Conservation (phyloP, 2,329 filamentous ascomycete species). For the Xylariaceae sp. region DNA sequence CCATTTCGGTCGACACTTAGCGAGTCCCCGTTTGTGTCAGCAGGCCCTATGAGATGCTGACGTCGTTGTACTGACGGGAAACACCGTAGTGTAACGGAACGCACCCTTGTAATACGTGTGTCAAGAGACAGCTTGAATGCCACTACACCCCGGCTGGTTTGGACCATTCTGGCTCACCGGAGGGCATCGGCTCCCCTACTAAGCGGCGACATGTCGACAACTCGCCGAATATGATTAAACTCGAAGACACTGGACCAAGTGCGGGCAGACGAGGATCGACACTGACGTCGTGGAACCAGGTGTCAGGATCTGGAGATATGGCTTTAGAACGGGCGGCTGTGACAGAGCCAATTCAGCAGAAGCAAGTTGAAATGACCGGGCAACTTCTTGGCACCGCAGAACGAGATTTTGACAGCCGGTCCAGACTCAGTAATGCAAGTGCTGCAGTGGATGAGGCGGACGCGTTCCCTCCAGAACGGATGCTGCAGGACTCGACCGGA, state of each 20-base stretch:
- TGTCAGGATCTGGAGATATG: conserved; percentile 17
- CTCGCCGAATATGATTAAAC: conserved; percentile 23
- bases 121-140: conserved; percentile 47
- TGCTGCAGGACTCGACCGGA: conserved; percentile 57
- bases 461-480: conserved; percentile 50
- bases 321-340: conserved; percentile 11
- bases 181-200: conserved; percentile 34
- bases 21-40: no score
- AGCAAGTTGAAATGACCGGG: conserved; percentile 16
- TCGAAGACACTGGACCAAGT: conserved; percentile 29
- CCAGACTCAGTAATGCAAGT: conserved; percentile 38
- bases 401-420: conserved; percentile 30
- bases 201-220: conserved; percentile 34
- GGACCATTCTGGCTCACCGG: conserved; percentile 26
- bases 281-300: conserved; percentile 24
- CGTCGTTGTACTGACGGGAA: conserved; percentile 18
- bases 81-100: conserved; percentile 53
- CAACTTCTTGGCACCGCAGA: conserved; percentile 20
- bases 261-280: conserved; percentile 19
- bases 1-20: no score
- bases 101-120: conserved; percentile 55
- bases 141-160: conserved; percentile 37
- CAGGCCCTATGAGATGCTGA: conserved; percentile 10
- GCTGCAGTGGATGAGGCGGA: conserved; percentile 53
- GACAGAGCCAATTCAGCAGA: conserved; percentile 18